These are phyloP conservation scores for Lasiosphaeris hirsuta DNA, from an alignment of 495 filamentous ascomycete species.

Conservation along the genomic window DNA sequence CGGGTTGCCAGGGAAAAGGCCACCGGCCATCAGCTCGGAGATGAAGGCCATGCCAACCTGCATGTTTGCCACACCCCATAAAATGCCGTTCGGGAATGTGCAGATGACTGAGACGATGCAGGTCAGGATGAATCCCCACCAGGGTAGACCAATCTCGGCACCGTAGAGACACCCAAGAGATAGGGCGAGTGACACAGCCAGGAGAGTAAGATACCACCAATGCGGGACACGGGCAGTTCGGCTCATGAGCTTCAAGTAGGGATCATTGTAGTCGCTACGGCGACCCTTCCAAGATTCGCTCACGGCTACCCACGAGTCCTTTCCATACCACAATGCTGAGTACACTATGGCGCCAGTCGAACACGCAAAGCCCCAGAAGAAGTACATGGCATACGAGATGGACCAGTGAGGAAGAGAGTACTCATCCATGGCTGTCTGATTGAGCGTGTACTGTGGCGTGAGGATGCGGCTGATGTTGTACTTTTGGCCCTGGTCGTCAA, in stretches of 20 bases:
- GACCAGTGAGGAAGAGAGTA: constrained; percentile 52
- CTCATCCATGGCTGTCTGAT: constrained; percentile 36
- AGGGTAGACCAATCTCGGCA: constrained; percentile 48
- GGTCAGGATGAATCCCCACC: constrained; percentile 51
- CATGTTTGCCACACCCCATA: constrained; percentile 28
- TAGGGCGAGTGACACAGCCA: constrained; percentile 43
- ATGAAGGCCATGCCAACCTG: constrained; percentile 23
- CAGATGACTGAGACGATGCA: constrained; percentile 26
- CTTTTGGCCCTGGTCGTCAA: constrained; percentile 41
- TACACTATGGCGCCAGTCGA: constrained; percentile 15
- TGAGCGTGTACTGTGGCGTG: constrained; percentile 37
- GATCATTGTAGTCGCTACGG: constrained; percentile 15
- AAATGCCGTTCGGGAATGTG: constrained; percentile 23
- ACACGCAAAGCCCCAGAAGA: constrained; percentile 17
- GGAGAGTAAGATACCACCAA: constrained; percentile 50
- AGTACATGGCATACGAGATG: constrained; percentile 38
- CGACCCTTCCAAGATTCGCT: constrained; percentile 10
- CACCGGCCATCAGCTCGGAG: constrained; percentile 30
- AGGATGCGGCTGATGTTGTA: constrained; percentile 48
- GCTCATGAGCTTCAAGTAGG: constrained; percentile 20
- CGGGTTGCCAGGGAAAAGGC: constrained; percentile 24
- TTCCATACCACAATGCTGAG: constrained; percentile 13
- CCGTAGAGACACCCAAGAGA: constrained; percentile 45
- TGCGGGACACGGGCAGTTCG: constrained; percentile 29
- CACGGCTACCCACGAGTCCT: constrained; percentile 5